Evolutionary conservation across 306 rosid genomes (phyloP), one percentile per base, ranked within the genome.

Genomic region (Cucurbita maxima): DNA sequence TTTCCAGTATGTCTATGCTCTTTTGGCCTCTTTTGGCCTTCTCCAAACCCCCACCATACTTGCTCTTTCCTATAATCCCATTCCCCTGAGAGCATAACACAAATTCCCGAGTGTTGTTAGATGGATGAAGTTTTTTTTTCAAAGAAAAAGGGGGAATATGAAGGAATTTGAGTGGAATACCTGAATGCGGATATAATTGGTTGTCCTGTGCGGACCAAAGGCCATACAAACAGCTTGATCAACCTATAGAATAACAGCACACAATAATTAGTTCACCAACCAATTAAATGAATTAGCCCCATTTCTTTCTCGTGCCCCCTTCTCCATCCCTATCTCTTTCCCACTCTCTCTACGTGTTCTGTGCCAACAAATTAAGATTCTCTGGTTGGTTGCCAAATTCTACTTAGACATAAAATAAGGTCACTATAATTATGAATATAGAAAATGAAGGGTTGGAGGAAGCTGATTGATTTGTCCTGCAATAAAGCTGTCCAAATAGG

Each of bases 221-320:
- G 98, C 94, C 97, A 88, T 87, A 8, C 96, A 90, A 77, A 93
- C 90, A 14, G 96, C 96, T 80, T 93, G 97, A 83, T 93, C 98
- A 55, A 93, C 96, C 98, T 93, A 22, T 80, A 75, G 72, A 79
- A 72, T 38, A 52, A 52, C 67, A 38, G 45, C 20, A 66, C 55
- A 75, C 77, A 77, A 76, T 81, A 64, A 74, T 76, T 18, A 67
- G 73, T 4, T 22, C 25, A 58, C 58, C 78, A 61, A 66, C 82
- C 79, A 59, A 80, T 64, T 56, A 60, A 51, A 71, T 52, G 19
- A 38, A 51, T 40, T 15, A 22, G 56, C 56, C 61, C 82, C 55
- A 81, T 74, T 30, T 50, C 20, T 48, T 7, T 16, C 34, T 30
- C 3, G 34, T 30, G 34, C 34, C 34, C 73, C 22, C 73, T 67